Base-by-base conservation (phyloP, 495 filamentous ascomycete genomes). In the Penicillium salamii region DNA sequence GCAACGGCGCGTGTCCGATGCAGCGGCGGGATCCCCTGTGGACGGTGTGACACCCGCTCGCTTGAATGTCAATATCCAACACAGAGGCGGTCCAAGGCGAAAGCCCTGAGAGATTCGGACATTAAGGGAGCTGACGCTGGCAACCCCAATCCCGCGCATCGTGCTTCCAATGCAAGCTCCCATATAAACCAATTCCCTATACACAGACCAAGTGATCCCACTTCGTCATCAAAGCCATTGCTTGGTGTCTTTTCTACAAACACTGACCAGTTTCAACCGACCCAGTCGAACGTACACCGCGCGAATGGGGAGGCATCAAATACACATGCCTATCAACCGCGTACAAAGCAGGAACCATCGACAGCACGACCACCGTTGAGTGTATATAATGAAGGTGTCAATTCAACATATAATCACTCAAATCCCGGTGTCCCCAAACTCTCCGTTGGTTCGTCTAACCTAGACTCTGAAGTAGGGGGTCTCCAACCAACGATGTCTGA, bases 1-100 rank as follows among this genome's bases (percentile, higher is more conserved):
- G 79, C 80, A 8, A 71, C 68, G 14, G 77, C 76, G 15, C 65
- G 80, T 58, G 76, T 78, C 19, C 74, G 78, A 60, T 83, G 81
- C 56, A 81, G 75, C 31, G 78, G 77, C 14, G 78, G 70, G 5
- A 62, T 62, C 19, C 73, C 77, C 33, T 85, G 81, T 53, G 54
- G 65, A 35, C 72, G 78, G 29, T 85, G 81, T 52, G 63, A 70
- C n/a, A 63, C 63, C 20, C 74, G 78, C 18, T 67, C 70, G 12
- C 68, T 82, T 15, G 66, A 70, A 19, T 84, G 81, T 46, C 55
- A 73, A 33, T 81, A 81, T 55, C 72, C 76, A 13, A 75, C 71
- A 1, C 63, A 73, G 35, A 48, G 71, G 57, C 67, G 71, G 13
- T 73, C 70, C 1, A 75, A 73, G 55, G 56, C 60, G 3, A 73